Conservation (phyloP, 1,284 basidiomycete genomes). For the Moesziomyces globuligerus region DNA sequence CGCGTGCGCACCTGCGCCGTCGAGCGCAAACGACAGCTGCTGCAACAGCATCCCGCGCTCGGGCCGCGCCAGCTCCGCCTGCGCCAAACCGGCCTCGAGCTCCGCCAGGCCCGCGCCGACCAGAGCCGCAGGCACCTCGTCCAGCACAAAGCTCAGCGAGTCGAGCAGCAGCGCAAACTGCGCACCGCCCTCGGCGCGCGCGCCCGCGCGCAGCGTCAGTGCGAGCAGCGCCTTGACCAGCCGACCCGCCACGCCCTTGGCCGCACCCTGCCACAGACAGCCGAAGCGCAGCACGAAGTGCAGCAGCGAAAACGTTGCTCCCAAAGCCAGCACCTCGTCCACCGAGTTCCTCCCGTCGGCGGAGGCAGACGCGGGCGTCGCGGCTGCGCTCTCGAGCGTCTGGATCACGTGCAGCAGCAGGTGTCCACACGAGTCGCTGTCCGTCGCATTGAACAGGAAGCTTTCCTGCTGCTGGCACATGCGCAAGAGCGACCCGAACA, state of each 20-base stretch:
- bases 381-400: slow-evolving; percentile 9
- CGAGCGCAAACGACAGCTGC: slow-evolving; percentile 22
- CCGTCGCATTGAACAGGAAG: slow-evolving; percentile 43
- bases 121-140: slow-evolving; percentile 36
- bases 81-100: slow-evolving; percentile 20
- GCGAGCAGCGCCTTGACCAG: slow-evolving; percentile 27
- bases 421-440: slow-evolving; percentile 33
- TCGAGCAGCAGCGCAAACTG: slow-evolving; percentile 29
- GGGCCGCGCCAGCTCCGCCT: slow-evolving; percentile 15
- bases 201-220: slow-evolving; percentile 18
- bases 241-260: slow-evolving; percentile 15
- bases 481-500: slow-evolving; percentile 23
- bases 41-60: slow-evolving; percentile 19
- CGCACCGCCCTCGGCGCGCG: slow-evolving; percentile 3
- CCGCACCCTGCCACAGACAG: slow-evolving; percentile 33
- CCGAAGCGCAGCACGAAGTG: slow-evolving; percentile 36
- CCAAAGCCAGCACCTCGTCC: slow-evolving; percentile 1
- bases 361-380: neutral
- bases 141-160: slow-evolving; percentile 36
- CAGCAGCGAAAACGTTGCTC: slow-evolving; percentile 22
- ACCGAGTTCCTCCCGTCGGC: slow-evolving; percentile 1
- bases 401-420: slow-evolving; percentile 24
- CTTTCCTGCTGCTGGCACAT: slow-evolving; percentile 42
- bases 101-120: slow-evolving; percentile 13
- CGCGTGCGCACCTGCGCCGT: slow-evolving; percentile 4